phyloP scores from a whole-genome alignment of 1,284 basidiomycete genomes.

The Ustilago curta region DNA sequence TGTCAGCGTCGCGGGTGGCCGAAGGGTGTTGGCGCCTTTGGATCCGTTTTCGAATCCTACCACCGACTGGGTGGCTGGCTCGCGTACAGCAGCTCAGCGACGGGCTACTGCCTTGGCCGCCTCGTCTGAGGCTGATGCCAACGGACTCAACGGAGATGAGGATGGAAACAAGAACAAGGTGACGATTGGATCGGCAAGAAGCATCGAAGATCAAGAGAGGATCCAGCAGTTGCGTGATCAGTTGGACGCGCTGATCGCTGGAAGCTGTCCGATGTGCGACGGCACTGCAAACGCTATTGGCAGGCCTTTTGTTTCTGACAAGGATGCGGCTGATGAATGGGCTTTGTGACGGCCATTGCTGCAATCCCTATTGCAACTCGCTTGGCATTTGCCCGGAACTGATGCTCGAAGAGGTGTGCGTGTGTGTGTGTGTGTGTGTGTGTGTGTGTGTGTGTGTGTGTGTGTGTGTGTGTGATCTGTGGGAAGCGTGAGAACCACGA shows the following conservation, averaged over 20 bases:
- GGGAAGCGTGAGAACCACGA: too few relatives aligned
- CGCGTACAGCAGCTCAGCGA: constrained; percentile 39
- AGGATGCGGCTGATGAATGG: constrained; percentile 56
- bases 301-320: constrained; percentile 52
- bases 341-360: constrained; percentile 17
- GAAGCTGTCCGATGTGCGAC: constrained; percentile 63
- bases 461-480: too few relatives aligned
- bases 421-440: too few relatives aligned
- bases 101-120: constrained; percentile 25
- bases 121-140: constrained; percentile 10
- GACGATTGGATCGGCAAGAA: constrained; percentile 19
- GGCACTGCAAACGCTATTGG: constrained; percentile 58
- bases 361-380: too few relatives aligned
- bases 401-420: too few relatives aligned
- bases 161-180: constrained; percentile 1
- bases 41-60: constrained; percentile 61
- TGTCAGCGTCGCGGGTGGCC: constrained; percentile 58
- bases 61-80: constrained; percentile 46
- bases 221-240: constrained; percentile 62
- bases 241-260: constrained; percentile 65
- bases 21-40: constrained; percentile 59
- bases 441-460: too few relatives aligned
- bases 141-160: background rate
- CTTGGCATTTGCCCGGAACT: too few relatives aligned
- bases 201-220: constrained; percentile 51